Percentiles rank a stretch among this genome's conserved stretches.
Evolutionary conservation across 2,329 filamentous ascomycete genomes (phyloP).

Genomic region (Colletotrichum chlorophyti): DNA sequence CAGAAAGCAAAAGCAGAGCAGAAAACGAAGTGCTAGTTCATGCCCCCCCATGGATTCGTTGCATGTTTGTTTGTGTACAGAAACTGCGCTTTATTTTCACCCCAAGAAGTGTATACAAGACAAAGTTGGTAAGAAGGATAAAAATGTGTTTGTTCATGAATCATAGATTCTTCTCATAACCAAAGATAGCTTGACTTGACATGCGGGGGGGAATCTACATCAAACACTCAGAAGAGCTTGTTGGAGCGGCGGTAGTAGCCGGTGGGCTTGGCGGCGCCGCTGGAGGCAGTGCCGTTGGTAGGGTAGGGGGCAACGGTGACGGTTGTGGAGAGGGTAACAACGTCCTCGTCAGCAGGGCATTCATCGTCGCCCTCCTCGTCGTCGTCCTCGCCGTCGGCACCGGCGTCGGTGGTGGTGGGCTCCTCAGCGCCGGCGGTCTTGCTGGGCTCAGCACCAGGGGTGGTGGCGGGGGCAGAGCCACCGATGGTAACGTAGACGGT

Average conservation of each 20-base stretch:
- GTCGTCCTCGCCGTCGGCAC: conserved; percentile 15
- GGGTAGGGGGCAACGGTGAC: conserved; percentile 42
- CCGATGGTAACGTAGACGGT: conserved; percentile 37
- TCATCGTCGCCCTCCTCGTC: conserved; percentile 31
- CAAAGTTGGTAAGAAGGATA: conserved; percentile 11
- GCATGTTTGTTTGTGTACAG: conserved; percentile 2
- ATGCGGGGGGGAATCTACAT: conserved; percentile 26
- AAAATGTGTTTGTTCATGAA: conserved; percentile 26
- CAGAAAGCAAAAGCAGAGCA: background rate
- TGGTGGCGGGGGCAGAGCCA: conserved; percentile 12
- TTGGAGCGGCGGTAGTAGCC: conserved; percentile 39
- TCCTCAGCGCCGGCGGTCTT: conserved; percentile 31
- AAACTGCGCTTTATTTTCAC: conserved; percentile 19
- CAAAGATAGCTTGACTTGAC: conserved; percentile 25
- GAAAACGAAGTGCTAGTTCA: background rate
- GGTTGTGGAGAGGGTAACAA: conserved; percentile 41
- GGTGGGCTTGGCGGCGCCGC: conserved; percentile 41
- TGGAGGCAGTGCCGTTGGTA: conserved; percentile 47
- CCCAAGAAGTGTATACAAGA: conserved; percentile 17
- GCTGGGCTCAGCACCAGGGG: conserved; percentile 8
- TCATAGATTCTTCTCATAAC: conserved; percentile 30
- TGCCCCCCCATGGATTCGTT: background rate
- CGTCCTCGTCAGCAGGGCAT: conserved; percentile 27
- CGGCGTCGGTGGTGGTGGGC: conserved; percentile 33
- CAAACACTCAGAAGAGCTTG: conserved; percentile 28